Evolutionary conservation across 169 alveolate species (phyloP).

Genomic region (Sarcocystis neurona): DNA sequence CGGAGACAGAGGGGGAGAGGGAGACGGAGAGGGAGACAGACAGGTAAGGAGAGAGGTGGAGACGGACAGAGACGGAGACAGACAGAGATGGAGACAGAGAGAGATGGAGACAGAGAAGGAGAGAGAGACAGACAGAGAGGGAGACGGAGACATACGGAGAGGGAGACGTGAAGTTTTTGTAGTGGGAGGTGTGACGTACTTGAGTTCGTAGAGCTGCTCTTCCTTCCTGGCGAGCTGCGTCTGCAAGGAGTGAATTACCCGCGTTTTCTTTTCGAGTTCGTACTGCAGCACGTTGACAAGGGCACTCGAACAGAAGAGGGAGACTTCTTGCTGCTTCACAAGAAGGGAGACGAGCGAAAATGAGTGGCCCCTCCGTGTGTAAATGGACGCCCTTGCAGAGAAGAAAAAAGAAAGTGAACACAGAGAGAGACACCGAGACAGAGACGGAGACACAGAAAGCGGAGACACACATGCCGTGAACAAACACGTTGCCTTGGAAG

Average conservation of each 20-base stretch:
- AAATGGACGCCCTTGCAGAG: background rate
- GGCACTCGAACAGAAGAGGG: background rate
- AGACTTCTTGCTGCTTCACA: background rate
- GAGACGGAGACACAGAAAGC: background rate
- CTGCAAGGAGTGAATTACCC: background rate
- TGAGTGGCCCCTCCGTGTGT: background rate
- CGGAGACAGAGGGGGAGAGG: background rate
- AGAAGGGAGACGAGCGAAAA: background rate
- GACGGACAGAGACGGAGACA: background rate
- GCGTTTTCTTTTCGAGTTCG: background rate
- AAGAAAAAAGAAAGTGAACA: background rate
- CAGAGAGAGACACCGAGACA: too few species aligned
- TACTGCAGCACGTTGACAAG: too few species aligned
- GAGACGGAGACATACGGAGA: background rate
- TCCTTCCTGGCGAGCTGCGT: background rate
- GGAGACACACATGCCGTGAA: background rate
- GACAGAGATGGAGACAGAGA: background rate
- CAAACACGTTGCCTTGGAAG: too few species aligned
- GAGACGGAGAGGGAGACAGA: background rate
- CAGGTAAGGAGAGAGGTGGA: background rate
- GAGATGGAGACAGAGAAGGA: background rate
- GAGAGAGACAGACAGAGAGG: background rate
- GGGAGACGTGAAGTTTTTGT: too few species aligned
- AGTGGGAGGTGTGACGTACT: background rate
- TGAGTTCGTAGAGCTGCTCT: conserved; percentile 13